Percentiles rank a stretch among this genome's conserved stretches.
These are phyloP conservation scores for Tagetes erecta DNA, from an alignment of 129 eudicot species.

Conservation along the genomic window DNA sequence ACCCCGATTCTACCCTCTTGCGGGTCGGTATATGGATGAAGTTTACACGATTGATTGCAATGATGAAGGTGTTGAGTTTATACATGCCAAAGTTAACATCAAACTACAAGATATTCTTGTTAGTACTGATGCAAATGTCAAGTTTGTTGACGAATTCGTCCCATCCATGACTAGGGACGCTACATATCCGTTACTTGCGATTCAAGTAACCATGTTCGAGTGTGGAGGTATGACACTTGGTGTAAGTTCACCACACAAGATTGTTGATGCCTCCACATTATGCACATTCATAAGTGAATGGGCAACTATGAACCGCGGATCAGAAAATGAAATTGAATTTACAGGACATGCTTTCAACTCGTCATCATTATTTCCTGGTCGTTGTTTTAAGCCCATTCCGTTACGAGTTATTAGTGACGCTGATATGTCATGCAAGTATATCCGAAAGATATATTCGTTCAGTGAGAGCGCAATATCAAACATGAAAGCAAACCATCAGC, in stretches of 20 bases:
- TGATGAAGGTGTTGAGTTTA: constrained; percentile 6
- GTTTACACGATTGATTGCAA: background rate
- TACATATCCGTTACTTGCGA: background rate
- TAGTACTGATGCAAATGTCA: background rate
- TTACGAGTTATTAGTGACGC: background rate
- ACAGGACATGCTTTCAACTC: background rate
- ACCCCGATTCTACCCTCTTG: background rate
- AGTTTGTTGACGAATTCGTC: background rate
- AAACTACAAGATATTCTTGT: constrained; percentile 4
- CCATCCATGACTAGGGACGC: background rate
- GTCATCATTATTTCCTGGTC: background rate
- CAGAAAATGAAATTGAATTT: background rate
- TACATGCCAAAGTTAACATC: constrained; percentile 7
- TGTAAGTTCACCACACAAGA: background rate
- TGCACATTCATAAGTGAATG: background rate
- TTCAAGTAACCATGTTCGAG: background rate
- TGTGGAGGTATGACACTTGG: background rate
- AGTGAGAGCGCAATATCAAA: background rate
- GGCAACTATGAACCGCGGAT: background rate
- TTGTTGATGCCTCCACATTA: background rate
- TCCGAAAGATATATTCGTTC: background rate
- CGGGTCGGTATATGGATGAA: background rate
- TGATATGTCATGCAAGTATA: background rate
- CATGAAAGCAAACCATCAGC: background rate
- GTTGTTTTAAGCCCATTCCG: background rate